Percentiles rank a stretch among this genome's conserved stretches.
These are phyloP conservation scores for Porodaedalea pini DNA, from an alignment of 1,284 basidiomycete species.

Conservation along the genomic window DNA sequence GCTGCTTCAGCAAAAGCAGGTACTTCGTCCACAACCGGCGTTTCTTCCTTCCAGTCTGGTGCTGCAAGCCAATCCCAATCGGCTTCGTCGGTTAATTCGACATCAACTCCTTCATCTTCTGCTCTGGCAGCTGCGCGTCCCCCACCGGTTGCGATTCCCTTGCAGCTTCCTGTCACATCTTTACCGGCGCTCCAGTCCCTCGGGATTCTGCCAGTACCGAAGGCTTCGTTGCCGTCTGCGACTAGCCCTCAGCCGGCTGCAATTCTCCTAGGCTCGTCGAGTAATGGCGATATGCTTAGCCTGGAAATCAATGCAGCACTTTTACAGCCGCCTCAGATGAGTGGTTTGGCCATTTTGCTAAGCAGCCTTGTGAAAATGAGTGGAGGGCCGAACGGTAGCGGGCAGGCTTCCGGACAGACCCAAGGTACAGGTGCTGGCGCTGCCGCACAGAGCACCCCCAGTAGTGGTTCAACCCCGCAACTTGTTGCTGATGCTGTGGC, in stretches of 20 bases:
- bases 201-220: conserved; percentile 69
- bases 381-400: not conserved
- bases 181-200: conserved; percentile 64
- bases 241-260: conserved; percentile 64
- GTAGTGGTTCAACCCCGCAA: not conserved
- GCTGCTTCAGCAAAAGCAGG: conserved; percentile 35
- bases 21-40: conserved; percentile 44
- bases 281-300: conserved; percentile 64
- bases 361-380: conserved; percentile 51
- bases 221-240: conserved; percentile 48
- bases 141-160: conserved; percentile 55
- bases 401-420: not conserved
- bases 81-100: conserved; percentile 29
- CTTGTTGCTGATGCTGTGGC: not conserved
- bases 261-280: conserved; percentile 61
- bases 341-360: conserved; percentile 62
- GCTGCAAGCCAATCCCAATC: conserved; percentile 31
- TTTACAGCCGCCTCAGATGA: conserved; percentile 68
- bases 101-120: conserved; percentile 29
- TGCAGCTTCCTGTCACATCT: conserved; percentile 67
- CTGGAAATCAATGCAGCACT: conserved; percentile 72
- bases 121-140: conserved; percentile 34
- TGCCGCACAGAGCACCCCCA: not conserved
- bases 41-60: conserved; percentile 8
- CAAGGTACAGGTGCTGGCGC: not conserved